Conservation (phyloP, 1,284 basidiomycete genomes). For the Abortiporus biennis region DNA sequence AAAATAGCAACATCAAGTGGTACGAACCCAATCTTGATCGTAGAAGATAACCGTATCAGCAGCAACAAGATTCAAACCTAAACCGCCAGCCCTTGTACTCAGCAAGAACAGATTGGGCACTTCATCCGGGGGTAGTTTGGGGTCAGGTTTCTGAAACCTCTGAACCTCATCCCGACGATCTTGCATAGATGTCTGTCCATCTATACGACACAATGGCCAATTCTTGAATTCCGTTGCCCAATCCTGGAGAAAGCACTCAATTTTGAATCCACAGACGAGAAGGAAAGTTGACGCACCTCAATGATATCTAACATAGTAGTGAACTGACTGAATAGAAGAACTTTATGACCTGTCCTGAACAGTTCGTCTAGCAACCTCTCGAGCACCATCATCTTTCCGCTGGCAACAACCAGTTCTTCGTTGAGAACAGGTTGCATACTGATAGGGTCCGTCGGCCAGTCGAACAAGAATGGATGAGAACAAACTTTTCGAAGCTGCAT, state of each 20-base stretch:
- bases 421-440: conserved; percentile 60
- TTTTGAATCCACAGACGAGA: conserved; percentile 4
- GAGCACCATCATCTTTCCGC: conserved; percentile 96
- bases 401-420: conserved; percentile 77
- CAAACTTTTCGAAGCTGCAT: conserved; percentile 96
- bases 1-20: neutral
- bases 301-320: conserved; percentile 95
- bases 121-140: too few species aligned
- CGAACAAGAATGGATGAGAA: conserved; percentile 90
- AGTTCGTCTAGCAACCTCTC: conserved; percentile 84
- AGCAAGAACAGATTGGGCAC: conserved; percentile 84
- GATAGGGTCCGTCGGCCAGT: conserved; percentile 74
- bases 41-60: conserved; percentile 96
- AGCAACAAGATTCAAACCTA: conserved; percentile 89
- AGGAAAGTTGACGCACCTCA: conserved; percentile 44
- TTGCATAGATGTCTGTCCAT: conserved; percentile 77
- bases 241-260: conserved; percentile 42
- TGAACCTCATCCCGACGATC: conserved; percentile 84
- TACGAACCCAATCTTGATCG: conserved; percentile 87
- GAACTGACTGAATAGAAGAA: conserved; percentile 92
- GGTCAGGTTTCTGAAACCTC: conserved; percentile 68
- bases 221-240: conserved; percentile 83
- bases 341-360: conserved; percentile 83
- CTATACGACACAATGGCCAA: conserved; percentile 85
- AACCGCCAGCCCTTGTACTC: conserved; percentile 88